Evolutionary conservation across 768 basidiomycete genomes (phyloP), one percentile per base, ranked within the genome.

Genomic region (Boletus sensibilis): DNA sequence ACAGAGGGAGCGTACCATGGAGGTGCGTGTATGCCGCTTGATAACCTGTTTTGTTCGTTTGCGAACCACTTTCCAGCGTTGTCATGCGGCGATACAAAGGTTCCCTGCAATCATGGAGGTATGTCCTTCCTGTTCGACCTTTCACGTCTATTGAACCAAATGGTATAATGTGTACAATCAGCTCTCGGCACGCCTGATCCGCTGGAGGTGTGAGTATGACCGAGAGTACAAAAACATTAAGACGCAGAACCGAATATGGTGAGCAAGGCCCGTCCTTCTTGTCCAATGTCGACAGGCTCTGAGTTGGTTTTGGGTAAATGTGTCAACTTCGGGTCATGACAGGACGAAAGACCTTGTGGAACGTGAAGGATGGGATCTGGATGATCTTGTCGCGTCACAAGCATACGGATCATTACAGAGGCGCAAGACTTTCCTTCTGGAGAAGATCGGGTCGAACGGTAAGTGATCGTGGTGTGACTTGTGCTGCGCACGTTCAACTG

Each of bases 311-410:
- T 45, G n/a, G 27, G 12, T 13, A 43, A 34, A 50, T 47, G 37
- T 33, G 20, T 14, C 35, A 16, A 35, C 21, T n/a, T 25, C 4
- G 21, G 13, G 23, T 14, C 25, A 27, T 33, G 37, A 12, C 46
- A 84, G 84, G 49, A 73, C 72, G 20, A 67, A 61, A 46, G 0
- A 0, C 0, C 59, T 77, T 27, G 79, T 80, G 0, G 13, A 43
- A 0, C n/a, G 44, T 4, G 63, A 78, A 57, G 82, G 82, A 7
- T 85, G 80, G 75, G 55, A 72, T 1, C 61, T 68, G 14, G 60
- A 57, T 25, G 77, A 83, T 57, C 66, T 87, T 23, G 33, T 79
- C 34, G 69, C 70, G 13, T 69, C 72, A 4, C 72, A 71, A 3
- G 56, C 74, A 3, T 86, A 76, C 62, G 74, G 75, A 2, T 41